phyloP scores from a whole-genome alignment of 1,284 basidiomycete species.

The Phaffia rhodozyma region DNA sequence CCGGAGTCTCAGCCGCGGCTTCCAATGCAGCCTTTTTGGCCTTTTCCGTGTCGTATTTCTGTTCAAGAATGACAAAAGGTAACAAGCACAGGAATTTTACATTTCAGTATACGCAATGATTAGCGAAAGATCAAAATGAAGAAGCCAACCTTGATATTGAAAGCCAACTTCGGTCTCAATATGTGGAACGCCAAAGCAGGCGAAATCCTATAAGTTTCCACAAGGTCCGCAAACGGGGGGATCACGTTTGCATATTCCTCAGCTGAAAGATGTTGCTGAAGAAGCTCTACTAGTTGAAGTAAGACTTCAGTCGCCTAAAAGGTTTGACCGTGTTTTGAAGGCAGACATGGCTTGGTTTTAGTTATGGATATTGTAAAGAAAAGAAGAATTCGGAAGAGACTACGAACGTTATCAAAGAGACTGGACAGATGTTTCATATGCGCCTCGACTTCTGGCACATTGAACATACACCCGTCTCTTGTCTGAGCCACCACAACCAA shows the following conservation, averaged over 20 bases:
- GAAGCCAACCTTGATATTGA: slow-evolving; percentile 32
- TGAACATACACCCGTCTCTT: slow-evolving; percentile 64
- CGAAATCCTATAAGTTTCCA: slow-evolving; percentile 60
- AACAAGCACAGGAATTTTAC: too few relatives aligned
- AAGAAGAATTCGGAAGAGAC: too few relatives aligned
- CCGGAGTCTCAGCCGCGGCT: slow-evolving; percentile 3
- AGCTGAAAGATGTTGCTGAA: slow-evolving; percentile 33
- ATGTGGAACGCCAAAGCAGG: slow-evolving; percentile 83
- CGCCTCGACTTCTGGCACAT: slow-evolving; percentile 46
- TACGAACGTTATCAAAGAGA: slow-evolving; percentile 63
- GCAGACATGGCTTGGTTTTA: neutral
- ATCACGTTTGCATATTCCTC: slow-evolving; percentile 35
- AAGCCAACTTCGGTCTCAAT: slow-evolving; percentile 62
- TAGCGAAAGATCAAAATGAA: neutral
- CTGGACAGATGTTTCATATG: slow-evolving; percentile 74
- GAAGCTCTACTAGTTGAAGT: slow-evolving; percentile 43
- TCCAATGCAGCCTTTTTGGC: neutral
- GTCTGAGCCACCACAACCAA: slow-evolving; percentile 81
- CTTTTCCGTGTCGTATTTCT: neutral
- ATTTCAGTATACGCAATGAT: too few relatives aligned
- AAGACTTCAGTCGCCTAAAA: slow-evolving; percentile 40
- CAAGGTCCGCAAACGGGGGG: slow-evolving; percentile 60
- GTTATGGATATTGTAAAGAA: too few relatives aligned
- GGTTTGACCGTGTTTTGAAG: too few relatives aligned
- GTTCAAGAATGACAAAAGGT: neutral